Evolutionary conservation across 345 rosid species (phyloP).

Genomic region (Gossypium thurberi): DNA sequence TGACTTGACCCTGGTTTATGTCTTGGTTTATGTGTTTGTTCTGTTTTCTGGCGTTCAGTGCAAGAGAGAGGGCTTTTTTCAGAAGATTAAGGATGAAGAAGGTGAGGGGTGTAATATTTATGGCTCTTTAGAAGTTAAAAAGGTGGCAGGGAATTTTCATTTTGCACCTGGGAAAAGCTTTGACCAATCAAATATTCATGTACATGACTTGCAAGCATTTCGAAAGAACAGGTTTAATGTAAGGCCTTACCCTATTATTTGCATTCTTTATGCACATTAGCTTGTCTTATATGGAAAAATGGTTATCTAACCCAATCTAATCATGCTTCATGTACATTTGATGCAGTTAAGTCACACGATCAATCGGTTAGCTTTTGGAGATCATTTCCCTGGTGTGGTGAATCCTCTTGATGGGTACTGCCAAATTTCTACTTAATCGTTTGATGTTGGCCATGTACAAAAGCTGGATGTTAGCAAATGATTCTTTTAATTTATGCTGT

Average conservation of each 20-base stretch:
- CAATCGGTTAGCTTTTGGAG: conserved; percentile 78
- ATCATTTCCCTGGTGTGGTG: conserved; percentile 78
- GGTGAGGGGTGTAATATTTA: conserved; percentile 95
- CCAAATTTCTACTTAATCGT: not conserved
- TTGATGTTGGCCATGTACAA: not conserved
- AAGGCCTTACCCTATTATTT: conserved; percentile 20
- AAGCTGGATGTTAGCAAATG: not conserved
- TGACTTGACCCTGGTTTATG: not conserved
- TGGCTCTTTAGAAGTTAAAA: conserved; percentile 89
- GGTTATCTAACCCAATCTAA: not conserved
- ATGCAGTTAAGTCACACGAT: conserved; percentile 84
- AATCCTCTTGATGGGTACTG: conserved; percentile 93
- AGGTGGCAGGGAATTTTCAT: conserved; percentile 95
- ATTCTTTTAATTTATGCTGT: not conserved
- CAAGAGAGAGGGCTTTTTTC: conserved; percentile 88
- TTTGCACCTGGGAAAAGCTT: conserved; percentile 99
- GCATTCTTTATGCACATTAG: not conserved
- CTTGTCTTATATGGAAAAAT: not conserved
- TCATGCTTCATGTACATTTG: conserved; percentile 9
- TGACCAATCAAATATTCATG: conserved; percentile 79
- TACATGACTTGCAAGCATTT: conserved; percentile 78
- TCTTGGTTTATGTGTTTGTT: not conserved
- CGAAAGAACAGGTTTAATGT: conserved; percentile 87
- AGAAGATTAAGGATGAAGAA: conserved; percentile 84
- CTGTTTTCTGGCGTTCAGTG: conserved; percentile 45